Conservation (phyloP, 169 alveolate genomes). For the Cryptosporidium baileyi region DNA sequence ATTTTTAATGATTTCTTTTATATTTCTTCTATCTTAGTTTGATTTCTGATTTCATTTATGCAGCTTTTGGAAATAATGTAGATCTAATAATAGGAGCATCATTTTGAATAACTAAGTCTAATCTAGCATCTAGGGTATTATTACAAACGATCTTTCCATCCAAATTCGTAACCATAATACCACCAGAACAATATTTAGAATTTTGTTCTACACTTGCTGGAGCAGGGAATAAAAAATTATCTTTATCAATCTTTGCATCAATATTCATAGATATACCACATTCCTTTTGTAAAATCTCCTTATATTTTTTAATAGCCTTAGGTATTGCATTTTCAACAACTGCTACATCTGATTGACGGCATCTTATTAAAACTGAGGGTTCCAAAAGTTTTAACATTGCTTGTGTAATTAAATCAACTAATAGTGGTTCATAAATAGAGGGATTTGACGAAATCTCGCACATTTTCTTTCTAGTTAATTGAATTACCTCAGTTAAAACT, state of each 20-base stretch:
- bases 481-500: conserved; percentile 79
- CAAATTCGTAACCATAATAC: conserved; percentile 78
- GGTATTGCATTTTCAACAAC: conserved; percentile 82
- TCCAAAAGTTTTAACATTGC: conserved; percentile 80
- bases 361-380: conserved; percentile 82
- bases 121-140: conserved; percentile 79
- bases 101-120: conserved; percentile 78
- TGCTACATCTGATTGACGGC: conserved; percentile 84
- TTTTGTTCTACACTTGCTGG: conserved; percentile 76
- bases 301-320: conserved; percentile 80
- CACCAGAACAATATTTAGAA: conserved; percentile 78
- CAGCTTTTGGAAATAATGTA: conserved; percentile 73
- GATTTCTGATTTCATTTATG: background rate
- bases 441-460: conserved; percentile 57
- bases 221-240: conserved; percentile 79
- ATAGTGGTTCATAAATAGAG: conserved; percentile 20
- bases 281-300: conserved; percentile 75
- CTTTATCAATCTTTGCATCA: conserved; percentile 79
- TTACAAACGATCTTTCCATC: conserved; percentile 83
- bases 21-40: background rate
- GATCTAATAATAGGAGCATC: conserved; percentile 81
- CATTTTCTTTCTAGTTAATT: conserved; percentile 81
- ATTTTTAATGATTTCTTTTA: too few relatives aligned
- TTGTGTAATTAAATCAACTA: conserved; percentile 63
- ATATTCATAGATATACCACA: conserved; percentile 78